A percentile compares a stretch with the other conserved stretches of the same genome.
Evolutionary conservation across 1,284 basidiomycete genomes (phyloP).

Genomic region (Fistulinella staudtii): DNA sequence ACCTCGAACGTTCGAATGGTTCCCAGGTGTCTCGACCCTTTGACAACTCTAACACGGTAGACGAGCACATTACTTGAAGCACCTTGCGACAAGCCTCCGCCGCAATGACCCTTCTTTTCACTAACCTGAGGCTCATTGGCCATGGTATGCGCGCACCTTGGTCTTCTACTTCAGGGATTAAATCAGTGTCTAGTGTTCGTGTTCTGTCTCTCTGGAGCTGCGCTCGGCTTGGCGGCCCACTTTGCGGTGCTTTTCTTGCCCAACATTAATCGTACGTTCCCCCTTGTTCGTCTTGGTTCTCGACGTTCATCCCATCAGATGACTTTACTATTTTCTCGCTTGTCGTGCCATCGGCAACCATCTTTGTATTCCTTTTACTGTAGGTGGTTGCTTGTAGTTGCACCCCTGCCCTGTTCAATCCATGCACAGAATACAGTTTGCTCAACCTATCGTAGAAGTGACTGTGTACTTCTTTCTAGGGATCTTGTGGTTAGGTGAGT

Average conservation of each 20-base stretch:
- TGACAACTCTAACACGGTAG: constrained; percentile 13
- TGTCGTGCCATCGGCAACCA: constrained; percentile 58
- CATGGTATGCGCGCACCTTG: constrained; percentile 39
- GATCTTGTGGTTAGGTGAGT: constrained; percentile 65
- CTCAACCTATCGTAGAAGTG: constrained; percentile 61
- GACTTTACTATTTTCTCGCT: constrained; percentile 68
- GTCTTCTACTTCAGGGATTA: constrained; percentile 2
- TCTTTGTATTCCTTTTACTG: constrained; percentile 55
- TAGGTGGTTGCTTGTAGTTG: constrained; percentile 28
- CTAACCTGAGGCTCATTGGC: constrained; percentile 46
- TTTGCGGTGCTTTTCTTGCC: constrained; percentile 65
- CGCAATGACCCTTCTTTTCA: constrained; percentile 55
- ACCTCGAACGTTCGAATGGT: constrained; percentile 8
- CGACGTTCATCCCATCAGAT: constrained; percentile 35
- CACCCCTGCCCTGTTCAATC: not conserved
- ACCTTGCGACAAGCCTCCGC: constrained; percentile 2
- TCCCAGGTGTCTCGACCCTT: constrained; percentile 15
- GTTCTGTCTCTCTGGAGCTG: constrained; percentile 57
- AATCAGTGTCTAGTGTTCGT: constrained; percentile 43
- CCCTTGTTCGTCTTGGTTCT: constrained; percentile 1
- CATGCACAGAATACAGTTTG: constrained; percentile 56
- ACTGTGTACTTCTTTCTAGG: constrained; percentile 51
- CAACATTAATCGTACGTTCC: constrained; percentile 51
- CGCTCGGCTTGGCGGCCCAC: constrained; percentile 64
- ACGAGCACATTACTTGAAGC: constrained; percentile 19